Conservation (phyloP, 148 eudicot species). For the Salicornia ramosissima region DNA sequence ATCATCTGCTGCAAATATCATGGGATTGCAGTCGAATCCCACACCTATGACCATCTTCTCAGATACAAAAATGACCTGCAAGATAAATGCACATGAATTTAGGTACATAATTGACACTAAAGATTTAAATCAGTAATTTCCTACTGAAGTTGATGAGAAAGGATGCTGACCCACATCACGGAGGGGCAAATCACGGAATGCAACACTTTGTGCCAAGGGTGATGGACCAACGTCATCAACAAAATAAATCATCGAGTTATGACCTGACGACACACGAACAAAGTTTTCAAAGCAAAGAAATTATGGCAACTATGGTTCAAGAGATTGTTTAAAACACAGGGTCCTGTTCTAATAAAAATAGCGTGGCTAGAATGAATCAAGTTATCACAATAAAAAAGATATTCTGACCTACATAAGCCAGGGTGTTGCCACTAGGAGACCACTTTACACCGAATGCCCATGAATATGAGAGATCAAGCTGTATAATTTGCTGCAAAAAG, state of each 20-base stretch:
- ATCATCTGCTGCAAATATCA: conserved; percentile 88
- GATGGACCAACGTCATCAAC: conserved; percentile 97
- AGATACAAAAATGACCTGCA: conserved; percentile 82
- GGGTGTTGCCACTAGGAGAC: conserved; percentile 96
- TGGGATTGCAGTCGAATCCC: conserved; percentile 92
- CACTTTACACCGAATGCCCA: conserved; percentile 99
- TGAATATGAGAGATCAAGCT: conserved; percentile 92
- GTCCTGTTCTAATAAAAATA: not conserved
- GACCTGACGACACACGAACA: conserved; percentile 50
- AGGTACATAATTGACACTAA: conserved; percentile 8
- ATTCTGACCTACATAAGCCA: conserved; percentile 94
- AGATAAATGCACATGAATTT: conserved; percentile 18
- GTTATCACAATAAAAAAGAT: conserved; percentile 20
- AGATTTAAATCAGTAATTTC: conserved; percentile 9
- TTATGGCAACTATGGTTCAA: not conserved
- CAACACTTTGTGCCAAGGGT: conserved; percentile 91
- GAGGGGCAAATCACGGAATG: conserved; percentile 95
- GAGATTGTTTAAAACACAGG: not conserved
- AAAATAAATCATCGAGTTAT: conserved; percentile 95
- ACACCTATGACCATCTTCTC: conserved; percentile 91
- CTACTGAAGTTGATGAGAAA: conserved; percentile 41
- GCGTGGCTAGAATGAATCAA: conserved; percentile 1
- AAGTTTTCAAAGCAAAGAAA: not conserved
- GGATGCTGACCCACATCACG: conserved; percentile 99
- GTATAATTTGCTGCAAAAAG: conserved; percentile 78